Evolutionary conservation across 352 stramenopile genomes (phyloP).

Genomic region (Phytopythium mirpurense): DNA sequence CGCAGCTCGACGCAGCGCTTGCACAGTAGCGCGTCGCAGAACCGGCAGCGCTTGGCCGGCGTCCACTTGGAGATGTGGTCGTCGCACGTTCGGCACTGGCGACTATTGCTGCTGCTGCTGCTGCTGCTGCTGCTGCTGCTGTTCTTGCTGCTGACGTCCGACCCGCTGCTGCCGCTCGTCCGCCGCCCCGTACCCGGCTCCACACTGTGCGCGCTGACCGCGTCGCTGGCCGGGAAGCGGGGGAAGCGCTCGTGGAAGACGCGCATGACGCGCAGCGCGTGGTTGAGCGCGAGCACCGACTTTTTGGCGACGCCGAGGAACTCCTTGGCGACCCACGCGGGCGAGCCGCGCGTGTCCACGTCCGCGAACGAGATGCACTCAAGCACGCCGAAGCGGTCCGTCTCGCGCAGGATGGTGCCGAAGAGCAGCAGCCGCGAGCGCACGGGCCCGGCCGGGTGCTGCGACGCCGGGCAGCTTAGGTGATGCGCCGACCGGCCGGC

Average conservation of each 20-base stretch:
- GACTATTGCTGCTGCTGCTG: constrained; percentile 8
- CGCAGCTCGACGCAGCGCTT: constrained; percentile 53
- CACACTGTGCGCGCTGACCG: constrained; percentile 8
- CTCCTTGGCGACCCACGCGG: constrained; percentile 44
- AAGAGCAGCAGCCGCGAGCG: constrained; percentile 49
- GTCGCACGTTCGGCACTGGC: constrained; percentile 44
- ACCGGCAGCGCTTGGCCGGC: constrained; percentile 48
- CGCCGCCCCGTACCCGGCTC: background rate
- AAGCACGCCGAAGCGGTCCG: constrained; percentile 40
- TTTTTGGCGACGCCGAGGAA: constrained; percentile 41
- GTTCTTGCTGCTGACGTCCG: constrained; percentile 6
- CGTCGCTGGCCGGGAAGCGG: constrained; percentile 6
- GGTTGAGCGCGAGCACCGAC: constrained; percentile 42
- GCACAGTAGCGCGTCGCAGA: constrained; percentile 58
- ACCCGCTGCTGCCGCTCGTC: constrained; percentile 3
- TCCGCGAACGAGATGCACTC: constrained; percentile 57
- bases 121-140: background rate
- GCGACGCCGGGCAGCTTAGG: constrained; percentile 46
- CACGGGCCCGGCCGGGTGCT: constrained; percentile 45
- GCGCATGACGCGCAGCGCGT: constrained; percentile 61
- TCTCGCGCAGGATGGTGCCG: constrained; percentile 59
- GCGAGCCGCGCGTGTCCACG: constrained; percentile 34
- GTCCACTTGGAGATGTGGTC: constrained; percentile 63
- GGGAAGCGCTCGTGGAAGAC: constrained; percentile 12
- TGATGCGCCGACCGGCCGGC: constrained; percentile 64